Evolutionary conservation across 2,329 filamentous ascomycete species (phyloP).

Genomic region (Botrytis medusae): DNA sequence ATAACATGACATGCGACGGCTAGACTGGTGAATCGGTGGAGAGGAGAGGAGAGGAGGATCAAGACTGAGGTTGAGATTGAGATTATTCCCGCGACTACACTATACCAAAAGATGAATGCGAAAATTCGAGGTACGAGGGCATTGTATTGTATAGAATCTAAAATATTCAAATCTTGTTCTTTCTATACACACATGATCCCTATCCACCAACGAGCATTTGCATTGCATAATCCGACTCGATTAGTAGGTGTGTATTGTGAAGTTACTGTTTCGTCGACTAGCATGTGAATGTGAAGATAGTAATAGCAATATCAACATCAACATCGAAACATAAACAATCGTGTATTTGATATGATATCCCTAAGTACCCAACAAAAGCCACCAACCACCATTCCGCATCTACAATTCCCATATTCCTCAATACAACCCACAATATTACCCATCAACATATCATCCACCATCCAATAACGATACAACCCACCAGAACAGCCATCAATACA

Average conservation of each 20-base stretch:
- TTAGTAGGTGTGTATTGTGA: background rate
- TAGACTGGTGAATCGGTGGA: no score
- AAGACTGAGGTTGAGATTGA: no score
- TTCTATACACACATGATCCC: no score
- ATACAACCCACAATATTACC: background rate
- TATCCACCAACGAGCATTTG: accelerated
- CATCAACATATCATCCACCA: background rate
- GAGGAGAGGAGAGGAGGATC: no score
- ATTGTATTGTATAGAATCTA: no score
- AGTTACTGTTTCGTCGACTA: background rate
- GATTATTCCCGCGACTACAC: no score
- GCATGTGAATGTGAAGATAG: background rate
- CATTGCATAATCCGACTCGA: background rate
- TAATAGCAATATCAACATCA: background rate
- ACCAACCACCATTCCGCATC: background rate
- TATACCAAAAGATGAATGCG: no score
- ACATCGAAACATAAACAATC: background rate
- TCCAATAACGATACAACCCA: background rate
- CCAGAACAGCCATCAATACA: background rate
- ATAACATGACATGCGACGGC: no score
- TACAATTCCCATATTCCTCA: background rate
- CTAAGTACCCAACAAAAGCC: background rate
- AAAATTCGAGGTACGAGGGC: no score
- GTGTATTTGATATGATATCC: no score
- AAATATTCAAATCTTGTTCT: no score